Evolutionary conservation across 2,329 filamentous ascomycete species (phyloP), one percentile per base, ranked within the genome.

Genomic region (Cytospora chrysosperma): DNA sequence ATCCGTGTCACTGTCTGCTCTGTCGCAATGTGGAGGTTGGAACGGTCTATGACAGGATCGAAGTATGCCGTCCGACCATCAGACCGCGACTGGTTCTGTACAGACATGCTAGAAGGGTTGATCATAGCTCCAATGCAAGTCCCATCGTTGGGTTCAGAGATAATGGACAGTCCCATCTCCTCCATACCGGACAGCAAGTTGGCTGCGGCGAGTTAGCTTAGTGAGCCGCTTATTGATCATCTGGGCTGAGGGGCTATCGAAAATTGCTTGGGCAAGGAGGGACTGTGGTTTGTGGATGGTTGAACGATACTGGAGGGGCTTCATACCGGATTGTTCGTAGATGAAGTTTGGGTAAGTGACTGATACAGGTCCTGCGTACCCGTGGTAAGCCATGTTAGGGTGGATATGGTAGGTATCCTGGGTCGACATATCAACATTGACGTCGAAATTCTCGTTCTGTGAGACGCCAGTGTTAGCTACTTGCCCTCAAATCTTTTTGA

Each of bases 1-100:
- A 79, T 66, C 6, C 73, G 74, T 37, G 75, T 77, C 27, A 75
- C 77, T n/a, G 73, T 76, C 57, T 78, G 74, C 6, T 72, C 71
- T 3, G 76, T 75, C 0, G 76, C 68, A 28, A 80, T 52, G 28
- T 79, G 76, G 37, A 80, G 67, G 59, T 80, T 79, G 1, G 71
- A 66, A 5, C 76, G 76, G 30, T 69, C 62, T 6, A 74, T 63
- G 2, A 75, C 74, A 0, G 72, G 67, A 57, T 80, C 75, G 21
- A 76, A 72, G 66, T 81, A 79, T 12, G 75, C 74, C n/a, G 73
- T 73, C 10, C 78, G 73, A 30, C 75, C 75, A 67, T 79, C 75
- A 3, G 72, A 73, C 34, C 78, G 73, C 12, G 77, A 78, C 66
- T 78, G 77, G 53, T 77, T 78, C 19, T 68, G 65, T 3, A 72